These are phyloP conservation scores for Candida bentonensis DNA, from an alignment of 805 yeast genomes.

Conservation along the genomic window DNA sequence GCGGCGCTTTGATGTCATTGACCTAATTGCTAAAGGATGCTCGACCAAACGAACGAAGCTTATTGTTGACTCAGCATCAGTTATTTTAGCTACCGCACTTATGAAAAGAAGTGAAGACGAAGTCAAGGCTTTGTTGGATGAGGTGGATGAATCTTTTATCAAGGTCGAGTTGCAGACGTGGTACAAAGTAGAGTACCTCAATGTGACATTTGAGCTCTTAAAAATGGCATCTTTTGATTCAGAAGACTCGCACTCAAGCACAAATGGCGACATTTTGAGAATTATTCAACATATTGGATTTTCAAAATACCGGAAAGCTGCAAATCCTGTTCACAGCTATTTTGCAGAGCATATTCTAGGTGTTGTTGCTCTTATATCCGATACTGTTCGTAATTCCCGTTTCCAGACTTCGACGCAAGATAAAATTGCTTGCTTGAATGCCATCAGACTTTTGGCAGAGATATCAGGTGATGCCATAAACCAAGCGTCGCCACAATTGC, in stretches of 20 bases:
- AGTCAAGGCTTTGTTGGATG: background rate
- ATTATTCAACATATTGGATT: background rate
- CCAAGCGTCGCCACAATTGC: background rate
- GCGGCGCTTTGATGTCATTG: background rate
- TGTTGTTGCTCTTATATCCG: background rate
- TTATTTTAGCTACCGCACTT: background rate
- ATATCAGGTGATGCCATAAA: background rate
- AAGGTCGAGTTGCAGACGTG: background rate
- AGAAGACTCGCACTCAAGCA: background rate
- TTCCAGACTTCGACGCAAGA: background rate
- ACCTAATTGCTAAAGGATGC: background rate
- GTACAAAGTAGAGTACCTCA: constrained; percentile 1
- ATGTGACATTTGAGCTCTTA: background rate
- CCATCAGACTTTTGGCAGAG: background rate
- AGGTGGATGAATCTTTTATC: background rate
- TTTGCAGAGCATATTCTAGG: background rate
- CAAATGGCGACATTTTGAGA: background rate
- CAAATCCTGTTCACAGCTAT: background rate
- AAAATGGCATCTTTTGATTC: background rate
- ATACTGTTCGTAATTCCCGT: background rate
- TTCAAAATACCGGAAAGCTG: background rate
- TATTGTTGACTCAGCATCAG: background rate
- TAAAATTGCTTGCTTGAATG: background rate
- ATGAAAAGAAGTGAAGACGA: background rate
- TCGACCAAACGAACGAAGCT: background rate